A percentile compares a stretch with the other conserved stretches of the same genome.
These are phyloP conservation scores for Phytophthora pistaciae DNA, from an alignment of 352 stramenopile species.

Conservation along the genomic window DNA sequence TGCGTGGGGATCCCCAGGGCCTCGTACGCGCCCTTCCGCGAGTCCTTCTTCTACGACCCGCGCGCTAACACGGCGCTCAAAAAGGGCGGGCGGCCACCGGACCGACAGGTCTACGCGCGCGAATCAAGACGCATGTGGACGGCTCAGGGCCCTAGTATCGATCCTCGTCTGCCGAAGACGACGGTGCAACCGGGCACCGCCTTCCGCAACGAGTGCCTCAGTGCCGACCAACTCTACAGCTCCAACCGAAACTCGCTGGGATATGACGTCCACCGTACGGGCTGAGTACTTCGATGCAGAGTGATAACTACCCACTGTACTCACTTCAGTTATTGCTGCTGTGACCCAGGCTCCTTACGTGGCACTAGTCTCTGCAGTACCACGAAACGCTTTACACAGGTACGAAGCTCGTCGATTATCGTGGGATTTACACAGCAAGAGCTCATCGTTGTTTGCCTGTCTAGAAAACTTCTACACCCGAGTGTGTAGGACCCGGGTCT, in stretches of 20 bases:
- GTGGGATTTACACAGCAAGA: neutral
- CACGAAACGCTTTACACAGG: conserved; percentile 64
- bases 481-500: conserved; percentile 64
- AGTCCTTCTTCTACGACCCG: conserved; percentile 72
- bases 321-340: neutral
- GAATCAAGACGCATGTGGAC: conserved; percentile 68
- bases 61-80: conserved; percentile 57
- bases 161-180: conserved; percentile 60
- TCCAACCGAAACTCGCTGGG: conserved; percentile 61
- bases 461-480: conserved; percentile 56
- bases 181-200: conserved; percentile 63
- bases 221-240: conserved; percentile 77
- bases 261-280: conserved; percentile 74
- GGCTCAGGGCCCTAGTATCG: conserved; percentile 51
- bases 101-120: conserved; percentile 38
- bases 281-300: neutral
- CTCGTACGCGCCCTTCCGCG: conserved; percentile 65
- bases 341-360: conserved; percentile 58
- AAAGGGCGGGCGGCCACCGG: conserved; percentile 43
- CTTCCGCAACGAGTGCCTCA: conserved; percentile 70
- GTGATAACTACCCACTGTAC: neutral
- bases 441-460: neutral
- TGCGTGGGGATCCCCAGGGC: conserved; percentile 16
- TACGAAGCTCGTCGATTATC: conserved; percentile 6
- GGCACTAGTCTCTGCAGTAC: conserved; percentile 75